phyloP scores from a whole-genome alignment of 768 basidiomycete species.

The Auricularia auricula-judae region DNA sequence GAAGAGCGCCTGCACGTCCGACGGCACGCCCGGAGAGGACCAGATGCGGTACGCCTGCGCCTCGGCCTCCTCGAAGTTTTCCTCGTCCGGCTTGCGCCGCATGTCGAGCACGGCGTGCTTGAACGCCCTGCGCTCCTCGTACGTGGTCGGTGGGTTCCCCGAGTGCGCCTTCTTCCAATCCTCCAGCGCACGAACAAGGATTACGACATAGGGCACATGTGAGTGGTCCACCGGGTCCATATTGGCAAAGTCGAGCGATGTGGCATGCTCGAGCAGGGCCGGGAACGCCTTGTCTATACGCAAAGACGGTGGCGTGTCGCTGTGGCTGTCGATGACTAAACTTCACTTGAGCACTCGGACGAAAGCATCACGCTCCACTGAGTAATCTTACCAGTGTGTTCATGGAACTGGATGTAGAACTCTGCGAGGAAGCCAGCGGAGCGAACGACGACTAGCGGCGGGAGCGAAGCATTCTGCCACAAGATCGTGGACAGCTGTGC shows the following conservation, averaged over 20 bases:
- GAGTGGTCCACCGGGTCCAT: conserved; percentile 86
- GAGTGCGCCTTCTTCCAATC: conserved; percentile 81
- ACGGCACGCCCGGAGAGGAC: conserved; percentile 54
- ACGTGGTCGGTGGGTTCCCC: conserved; percentile 42
- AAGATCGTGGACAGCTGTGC: conserved; percentile 51
- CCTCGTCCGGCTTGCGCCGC: conserved; percentile 75
- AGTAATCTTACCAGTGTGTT: conserved; percentile 54
- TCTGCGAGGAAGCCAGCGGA: conserved; percentile 87
- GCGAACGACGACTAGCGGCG: conserved; percentile 67
- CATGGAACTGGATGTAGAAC: conserved; percentile 80
- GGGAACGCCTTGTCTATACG: conserved; percentile 88
- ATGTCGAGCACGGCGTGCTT: conserved; percentile 51
- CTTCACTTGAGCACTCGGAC: not conserved
- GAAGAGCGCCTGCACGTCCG: conserved; percentile 56
- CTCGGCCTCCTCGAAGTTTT: conserved; percentile 95
- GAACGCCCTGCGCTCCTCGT: conserved; percentile 66
- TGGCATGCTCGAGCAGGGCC: conserved; percentile 60
- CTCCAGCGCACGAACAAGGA: conserved; percentile 73
- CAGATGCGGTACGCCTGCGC: conserved; percentile 78
- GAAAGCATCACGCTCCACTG: no score
- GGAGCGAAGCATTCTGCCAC: conserved; percentile 49
- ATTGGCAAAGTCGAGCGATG: conserved; percentile 55
- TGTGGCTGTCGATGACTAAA: conserved; percentile 80
- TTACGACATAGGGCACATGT: conserved; percentile 83
- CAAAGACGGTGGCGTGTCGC: conserved; percentile 61